These are phyloP conservation scores for Fraxinus greggii DNA, from an alignment of 305 asterid genomes.

Conservation along the genomic window DNA sequence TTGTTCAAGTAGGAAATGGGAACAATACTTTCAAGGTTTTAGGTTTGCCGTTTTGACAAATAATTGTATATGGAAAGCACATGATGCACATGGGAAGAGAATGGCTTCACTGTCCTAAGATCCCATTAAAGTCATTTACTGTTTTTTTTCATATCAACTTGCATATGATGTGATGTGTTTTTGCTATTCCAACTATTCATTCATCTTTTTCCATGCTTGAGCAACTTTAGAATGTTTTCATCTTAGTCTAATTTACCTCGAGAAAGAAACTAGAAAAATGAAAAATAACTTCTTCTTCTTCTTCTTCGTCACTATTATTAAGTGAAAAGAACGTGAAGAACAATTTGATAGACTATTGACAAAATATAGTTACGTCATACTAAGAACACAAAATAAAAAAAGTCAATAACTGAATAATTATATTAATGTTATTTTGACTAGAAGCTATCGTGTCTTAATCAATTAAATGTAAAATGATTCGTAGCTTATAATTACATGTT, in stretches of 20 bases:
- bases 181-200: not conserved
- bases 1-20: constrained; percentile 13
- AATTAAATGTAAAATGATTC: not conserved
- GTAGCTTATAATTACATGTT: not conserved
- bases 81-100: constrained; percentile 43
- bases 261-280: not conserved
- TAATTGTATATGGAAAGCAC: constrained; percentile 25
- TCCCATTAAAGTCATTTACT: constrained; percentile 14
- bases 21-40: constrained; percentile 18
- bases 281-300: not conserved
- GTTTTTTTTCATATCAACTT: not conserved
- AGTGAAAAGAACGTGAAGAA: not conserved
- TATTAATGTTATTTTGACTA: constrained; percentile 20
- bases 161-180: not conserved
- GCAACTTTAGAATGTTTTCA: not conserved
- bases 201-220: constrained; percentile 1
- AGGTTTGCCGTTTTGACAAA: constrained; percentile 27
- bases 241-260: not conserved
- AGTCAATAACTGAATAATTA: not conserved
- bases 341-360: not conserved
- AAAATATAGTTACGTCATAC: too few relatives aligned
- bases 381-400: not conserved
- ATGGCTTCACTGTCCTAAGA: constrained; percentile 30
- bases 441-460: constrained; percentile 19
- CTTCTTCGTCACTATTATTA: not conserved